Evolutionary conservation across 768 basidiomycete species (phyloP).

Genomic region (Antrodiella citrinella): DNA sequence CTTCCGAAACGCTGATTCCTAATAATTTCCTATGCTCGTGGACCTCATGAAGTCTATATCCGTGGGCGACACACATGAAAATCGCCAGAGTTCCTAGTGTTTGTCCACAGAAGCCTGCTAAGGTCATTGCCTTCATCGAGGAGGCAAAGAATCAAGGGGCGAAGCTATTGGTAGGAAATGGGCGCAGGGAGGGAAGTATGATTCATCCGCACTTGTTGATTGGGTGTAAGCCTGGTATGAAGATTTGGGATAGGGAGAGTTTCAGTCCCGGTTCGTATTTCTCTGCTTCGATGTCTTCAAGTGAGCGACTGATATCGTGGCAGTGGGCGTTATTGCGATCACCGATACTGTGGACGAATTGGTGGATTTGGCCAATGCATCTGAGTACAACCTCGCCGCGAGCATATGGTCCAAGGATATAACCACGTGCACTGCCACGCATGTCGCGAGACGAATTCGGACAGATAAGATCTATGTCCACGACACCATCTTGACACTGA

Average conservation of each 20-base stretch:
- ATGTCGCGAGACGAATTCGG: conserved; percentile 39
- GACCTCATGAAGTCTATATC: conserved; percentile 25
- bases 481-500: too few species aligned
- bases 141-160: conserved; percentile 40
- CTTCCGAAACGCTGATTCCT: conserved; percentile 28
- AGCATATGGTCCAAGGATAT: conserved; percentile 46
- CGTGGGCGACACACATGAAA: conserved; percentile 29
- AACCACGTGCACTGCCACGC: conserved; percentile 35
- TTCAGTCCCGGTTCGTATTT: conserved; percentile 58
- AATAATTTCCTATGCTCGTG: too few species aligned
- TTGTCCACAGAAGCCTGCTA: conserved; percentile 39
- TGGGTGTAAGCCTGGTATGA: conserved; percentile 41
- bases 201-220: conserved; percentile 46
- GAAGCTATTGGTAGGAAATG: conserved; percentile 35
- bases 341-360: conserved; percentile 48
- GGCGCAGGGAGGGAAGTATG: conserved; percentile 29
- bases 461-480: too few species aligned
- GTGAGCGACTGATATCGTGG: too few species aligned
- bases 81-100: conserved; percentile 26
- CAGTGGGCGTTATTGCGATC: conserved; percentile 36
- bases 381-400: conserved; percentile 43
- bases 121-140: conserved; percentile 33
- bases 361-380: conserved; percentile 46
- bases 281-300: too few species aligned
- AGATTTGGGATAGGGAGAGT: conserved; percentile 48